Conservation (phyloP, 768 basidiomycete species). For the Pholiota conissans region DNA sequence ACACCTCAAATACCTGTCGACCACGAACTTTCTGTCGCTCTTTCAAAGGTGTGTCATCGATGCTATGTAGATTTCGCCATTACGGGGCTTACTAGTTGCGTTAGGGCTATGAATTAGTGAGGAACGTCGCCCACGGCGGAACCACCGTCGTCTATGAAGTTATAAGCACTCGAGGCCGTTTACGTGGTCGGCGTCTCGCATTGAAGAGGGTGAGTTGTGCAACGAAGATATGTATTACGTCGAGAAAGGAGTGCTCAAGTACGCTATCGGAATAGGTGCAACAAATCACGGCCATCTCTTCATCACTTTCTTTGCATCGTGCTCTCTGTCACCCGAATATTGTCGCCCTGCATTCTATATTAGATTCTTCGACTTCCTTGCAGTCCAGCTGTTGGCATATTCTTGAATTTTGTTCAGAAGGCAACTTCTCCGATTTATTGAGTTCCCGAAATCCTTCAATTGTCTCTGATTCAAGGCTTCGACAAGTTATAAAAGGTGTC, state of each 20-base stretch:
- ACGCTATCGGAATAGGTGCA: too few species aligned
- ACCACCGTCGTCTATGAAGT: conserved; percentile 36
- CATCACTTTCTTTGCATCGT: conserved; percentile 33
- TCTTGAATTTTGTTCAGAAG: conserved; percentile 45
- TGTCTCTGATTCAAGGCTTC: conserved; percentile 17
- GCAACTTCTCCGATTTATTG: conserved; percentile 35
- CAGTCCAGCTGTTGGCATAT: conserved; percentile 31
- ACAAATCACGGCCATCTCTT: neutral
- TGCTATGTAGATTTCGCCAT: neutral
- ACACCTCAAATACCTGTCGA: too few species aligned
- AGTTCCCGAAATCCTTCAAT: conserved; percentile 15
- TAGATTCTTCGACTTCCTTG: conserved; percentile 27
- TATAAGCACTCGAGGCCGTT: conserved; percentile 42
- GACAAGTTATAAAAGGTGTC: conserved; percentile 37
- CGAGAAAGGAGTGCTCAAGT: too few species aligned
- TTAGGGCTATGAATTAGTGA: conserved; percentile 40
- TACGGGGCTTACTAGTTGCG: neutral
- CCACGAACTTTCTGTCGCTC: neutral
- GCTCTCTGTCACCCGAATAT: conserved; percentile 50
- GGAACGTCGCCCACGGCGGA: conserved; percentile 28
- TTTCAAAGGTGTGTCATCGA: neutral
- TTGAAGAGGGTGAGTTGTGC: conserved; percentile 41
- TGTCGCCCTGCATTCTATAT: conserved; percentile 43
- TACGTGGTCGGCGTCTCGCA: conserved; percentile 41
- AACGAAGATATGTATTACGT: too few species aligned